Percentiles rank a stretch among this genome's conserved stretches.
Conservation (phyloP, 164 flowering plant genomes). For the Taxillus chinensis region DNA sequence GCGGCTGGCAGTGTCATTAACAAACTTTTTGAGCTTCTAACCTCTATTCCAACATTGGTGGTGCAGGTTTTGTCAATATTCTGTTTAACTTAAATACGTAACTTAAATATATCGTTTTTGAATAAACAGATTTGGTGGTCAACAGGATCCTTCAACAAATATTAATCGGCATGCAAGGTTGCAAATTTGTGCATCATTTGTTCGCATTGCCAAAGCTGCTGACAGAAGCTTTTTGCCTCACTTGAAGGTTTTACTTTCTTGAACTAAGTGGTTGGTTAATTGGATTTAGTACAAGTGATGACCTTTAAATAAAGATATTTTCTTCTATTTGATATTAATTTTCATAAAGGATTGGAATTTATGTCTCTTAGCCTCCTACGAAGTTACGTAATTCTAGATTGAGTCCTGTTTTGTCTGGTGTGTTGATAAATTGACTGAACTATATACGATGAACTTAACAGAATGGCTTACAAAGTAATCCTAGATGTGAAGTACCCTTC, state of each 20-base stretch:
- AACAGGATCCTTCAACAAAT: slow-evolving; percentile 80
- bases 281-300: neutral
- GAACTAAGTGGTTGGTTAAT: neutral
- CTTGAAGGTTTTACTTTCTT: slow-evolving; percentile 61
- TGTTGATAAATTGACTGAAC: no score
- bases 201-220: slow-evolving; percentile 81
- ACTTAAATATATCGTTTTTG: neutral
- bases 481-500: no score
- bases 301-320: no score
- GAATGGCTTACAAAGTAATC: no score
- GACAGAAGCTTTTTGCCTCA: slow-evolving; percentile 85
- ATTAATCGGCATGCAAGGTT: slow-evolving; percentile 78
- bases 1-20: slow-evolving; percentile 80
- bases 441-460: no score
- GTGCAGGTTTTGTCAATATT: slow-evolving; percentile 42
- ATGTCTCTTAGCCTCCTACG: no score
- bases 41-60: slow-evolving; percentile 57
- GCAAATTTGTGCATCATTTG: slow-evolving; percentile 91
- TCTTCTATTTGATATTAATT: no score
- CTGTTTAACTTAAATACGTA: neutral
- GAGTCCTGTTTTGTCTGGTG: no score
- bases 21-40: slow-evolving; percentile 85
- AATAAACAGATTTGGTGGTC: slow-evolving; percentile 12
- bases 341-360: no score
- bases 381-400: no score